A percentile compares a stretch with the other conserved stretches of the same genome.
Evolutionary conservation across 768 basidiomycete genomes (phyloP).

Genomic region (Cystobasidiopsis lactophilus): DNA sequence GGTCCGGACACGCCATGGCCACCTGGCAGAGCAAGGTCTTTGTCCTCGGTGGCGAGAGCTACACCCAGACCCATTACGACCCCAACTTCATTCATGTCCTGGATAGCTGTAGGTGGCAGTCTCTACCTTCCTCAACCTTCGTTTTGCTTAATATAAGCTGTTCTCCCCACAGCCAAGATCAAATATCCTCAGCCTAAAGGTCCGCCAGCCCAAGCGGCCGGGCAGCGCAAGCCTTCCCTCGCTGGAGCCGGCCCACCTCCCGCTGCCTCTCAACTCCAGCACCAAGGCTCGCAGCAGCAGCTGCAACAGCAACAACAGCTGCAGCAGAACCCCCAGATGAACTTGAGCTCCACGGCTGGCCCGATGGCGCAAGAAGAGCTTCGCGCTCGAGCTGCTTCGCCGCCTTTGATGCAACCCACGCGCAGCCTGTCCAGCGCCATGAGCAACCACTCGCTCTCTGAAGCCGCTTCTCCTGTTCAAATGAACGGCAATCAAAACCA

Average conservation of each 20-base stretch:
- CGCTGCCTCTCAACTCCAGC: background rate
- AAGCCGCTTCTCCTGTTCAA: background rate
- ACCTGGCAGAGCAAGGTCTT: slow-evolving; percentile 68
- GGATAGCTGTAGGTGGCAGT: slow-evolving; percentile 60
- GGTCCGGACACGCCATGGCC: slow-evolving; percentile 97
- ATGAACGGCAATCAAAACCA: background rate
- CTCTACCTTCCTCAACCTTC: background rate
- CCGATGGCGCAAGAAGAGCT: background rate
- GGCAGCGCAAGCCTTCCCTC: background rate
- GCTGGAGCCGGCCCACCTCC: background rate
- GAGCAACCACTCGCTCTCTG: background rate
- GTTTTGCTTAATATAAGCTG: too few species aligned
- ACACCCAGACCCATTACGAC: slow-evolving; percentile 47
- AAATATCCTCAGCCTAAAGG: slow-evolving; percentile 47
- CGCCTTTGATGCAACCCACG: background rate
- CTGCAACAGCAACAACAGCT: background rate
- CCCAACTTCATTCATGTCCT: slow-evolving; percentile 64
- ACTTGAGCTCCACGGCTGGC: too few species aligned
- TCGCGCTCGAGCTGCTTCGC: background rate
- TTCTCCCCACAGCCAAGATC: slow-evolving; percentile 77
- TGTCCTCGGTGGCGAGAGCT: slow-evolving; percentile 85
- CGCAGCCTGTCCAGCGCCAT: background rate
- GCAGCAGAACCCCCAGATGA: too few species aligned
- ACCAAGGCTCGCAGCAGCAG: too few species aligned
- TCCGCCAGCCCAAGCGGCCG: slow-evolving; percentile 1